phyloP scores from a whole-genome alignment of 306 rosid genomes.

The Cajanus cajan region DNA sequence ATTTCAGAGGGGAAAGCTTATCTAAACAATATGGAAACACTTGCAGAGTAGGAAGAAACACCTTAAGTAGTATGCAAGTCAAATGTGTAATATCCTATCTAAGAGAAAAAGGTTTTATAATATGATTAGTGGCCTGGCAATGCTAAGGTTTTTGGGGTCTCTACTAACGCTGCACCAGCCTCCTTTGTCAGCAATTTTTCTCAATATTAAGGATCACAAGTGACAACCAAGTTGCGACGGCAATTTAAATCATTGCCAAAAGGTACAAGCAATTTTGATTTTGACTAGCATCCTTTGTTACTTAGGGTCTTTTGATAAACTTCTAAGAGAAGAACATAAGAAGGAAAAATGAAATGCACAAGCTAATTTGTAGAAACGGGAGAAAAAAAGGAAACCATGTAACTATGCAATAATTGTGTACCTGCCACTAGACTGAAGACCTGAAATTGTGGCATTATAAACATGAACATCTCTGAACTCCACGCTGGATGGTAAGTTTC shows the following conservation, averaged over 20 bases:
- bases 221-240: background rate
- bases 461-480: slow-evolving; percentile 72
- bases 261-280: background rate
- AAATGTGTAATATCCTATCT: background rate
- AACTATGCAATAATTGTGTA: slow-evolving; percentile 26
- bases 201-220: background rate
- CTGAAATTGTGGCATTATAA: slow-evolving; percentile 78
- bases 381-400: slow-evolving; percentile 22
- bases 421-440: slow-evolving; percentile 65
- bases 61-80: background rate
- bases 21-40: background rate
- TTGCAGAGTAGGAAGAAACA: background rate
- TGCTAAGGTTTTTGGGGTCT: background rate
- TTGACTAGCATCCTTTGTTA: background rate
- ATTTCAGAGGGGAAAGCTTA: background rate
- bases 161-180: background rate
- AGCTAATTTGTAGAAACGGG: too few relatives aligned
- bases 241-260: background rate
- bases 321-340: too few relatives aligned
- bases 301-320: too few relatives aligned
- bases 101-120: background rate
- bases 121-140: background rate
- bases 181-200: background rate
- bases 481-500: slow-evolving; percentile 53
- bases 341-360: too few relatives aligned